phyloP scores from a whole-genome alignment of 140 eudicot species.

The Ambrosia hybrid region DNA sequence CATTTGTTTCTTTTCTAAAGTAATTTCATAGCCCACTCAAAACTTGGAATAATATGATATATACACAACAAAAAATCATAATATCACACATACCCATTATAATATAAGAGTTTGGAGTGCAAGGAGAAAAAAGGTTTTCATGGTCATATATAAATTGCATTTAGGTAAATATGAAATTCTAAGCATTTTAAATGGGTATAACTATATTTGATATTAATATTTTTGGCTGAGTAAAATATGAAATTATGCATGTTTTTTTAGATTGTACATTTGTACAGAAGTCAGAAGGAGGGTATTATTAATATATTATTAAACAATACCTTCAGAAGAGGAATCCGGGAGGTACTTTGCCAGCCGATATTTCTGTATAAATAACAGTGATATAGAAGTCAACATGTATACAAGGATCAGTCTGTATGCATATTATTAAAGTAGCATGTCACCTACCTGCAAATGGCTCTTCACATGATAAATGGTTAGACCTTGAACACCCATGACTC shows the following conservation, averaged over 20 bases:
- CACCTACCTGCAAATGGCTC: conserved; percentile 66
- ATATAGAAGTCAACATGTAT: conserved; percentile 7
- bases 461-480: conserved; percentile 69
- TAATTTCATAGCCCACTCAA: too few relatives aligned
- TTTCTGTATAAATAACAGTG: conserved; percentile 39
- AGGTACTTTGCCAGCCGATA: conserved; percentile 66
- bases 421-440: conserved; percentile 11
- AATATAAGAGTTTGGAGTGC: too few relatives aligned
- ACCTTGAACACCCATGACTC: conserved; percentile 75
- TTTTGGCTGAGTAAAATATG: too few relatives aligned
- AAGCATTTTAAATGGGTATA: too few relatives aligned
- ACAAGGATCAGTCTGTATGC: not conserved
- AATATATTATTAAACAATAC: conserved; percentile 26
- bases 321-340: conserved; percentile 69
- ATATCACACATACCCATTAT: too few relatives aligned
- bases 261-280: too few relatives aligned
- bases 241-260: not conserved
- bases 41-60: not conserved
- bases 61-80: too few relatives aligned
- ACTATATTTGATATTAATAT: too few relatives aligned
- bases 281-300: not conserved
- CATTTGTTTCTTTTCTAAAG: not conserved
- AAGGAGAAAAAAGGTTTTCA: too few relatives aligned
- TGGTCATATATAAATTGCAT: too few relatives aligned
- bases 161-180: too few relatives aligned